Base-by-base conservation (phyloP, 495 filamentous ascomycete genomes). In the Trypethelium eluteriae region DNA sequence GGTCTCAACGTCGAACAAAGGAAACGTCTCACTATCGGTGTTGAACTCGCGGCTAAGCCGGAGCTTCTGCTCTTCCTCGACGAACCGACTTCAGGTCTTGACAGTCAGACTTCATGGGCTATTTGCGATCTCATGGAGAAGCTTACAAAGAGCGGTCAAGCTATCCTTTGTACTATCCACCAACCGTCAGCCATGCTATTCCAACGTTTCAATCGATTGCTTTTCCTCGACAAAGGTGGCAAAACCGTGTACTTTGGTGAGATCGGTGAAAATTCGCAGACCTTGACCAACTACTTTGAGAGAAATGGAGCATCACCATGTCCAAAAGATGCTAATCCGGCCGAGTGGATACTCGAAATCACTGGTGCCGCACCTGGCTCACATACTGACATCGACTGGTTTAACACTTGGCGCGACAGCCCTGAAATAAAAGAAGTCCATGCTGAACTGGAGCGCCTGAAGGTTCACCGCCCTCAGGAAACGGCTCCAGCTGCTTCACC, bases 301-400 rank as follows among this genome's bases (percentile, higher is more conserved):
- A 80, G 81, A 61, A 88, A 93, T 72, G 88, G 92, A 59, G 90
- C 88, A 3, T 78, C 81, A 25, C 80, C 85, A 50, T 96, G 92
- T 76, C 89, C 89, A 2, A 68, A 73, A 2, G 86, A 89, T 16
- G 89, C 90, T n/a, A 97, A 90, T 77, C 92, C 92, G 38, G 93
- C 93, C 25, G 93, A 98, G 77, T 96, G 90, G 90, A 96, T 98
- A 90, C 81, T 98, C 44, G 92, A 96, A 73, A 88, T 91, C 62
- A 96, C 93, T 72, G 93, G 93, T 68, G 92, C 91, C 36, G 92
- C 93, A 1, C 92, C 93, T n/a, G 91, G 90, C 35, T 87, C 85
- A 25, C 74, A 81, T 65, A 86, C 85, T 25, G 83, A 90, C 41
- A 84, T 89, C 65, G 91, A 98, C 74, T 98, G 93, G 93, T 83